Evolutionary conservation across 768 basidiomycete species (phyloP).

Genomic region (Peribolospora kevripleyi): DNA sequence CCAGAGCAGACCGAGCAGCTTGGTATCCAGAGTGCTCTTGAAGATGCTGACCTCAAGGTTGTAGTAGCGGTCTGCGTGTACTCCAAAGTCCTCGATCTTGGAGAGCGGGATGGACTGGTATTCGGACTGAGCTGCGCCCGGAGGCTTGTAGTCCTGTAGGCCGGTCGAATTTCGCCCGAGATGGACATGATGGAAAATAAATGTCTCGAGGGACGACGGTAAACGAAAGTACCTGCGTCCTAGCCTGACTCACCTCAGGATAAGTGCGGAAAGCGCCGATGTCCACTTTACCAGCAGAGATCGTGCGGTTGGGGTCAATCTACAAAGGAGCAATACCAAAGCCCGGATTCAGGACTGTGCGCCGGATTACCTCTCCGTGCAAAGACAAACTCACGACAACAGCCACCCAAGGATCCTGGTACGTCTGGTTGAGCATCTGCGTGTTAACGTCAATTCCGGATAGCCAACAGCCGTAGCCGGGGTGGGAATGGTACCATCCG

Average conservation of each 20-base stretch:
- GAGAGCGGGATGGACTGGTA: constrained; percentile 88
- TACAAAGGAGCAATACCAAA: constrained; percentile 15
- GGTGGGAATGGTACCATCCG: constrained; percentile 98
- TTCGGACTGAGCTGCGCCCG: constrained; percentile 38
- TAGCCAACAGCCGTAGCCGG: constrained; percentile 97
- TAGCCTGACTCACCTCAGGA: constrained; percentile 32
- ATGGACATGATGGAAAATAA: not conserved
- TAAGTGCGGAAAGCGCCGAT: constrained; percentile 97
- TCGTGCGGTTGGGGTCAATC: constrained; percentile 96
- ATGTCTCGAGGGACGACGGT: not conserved
- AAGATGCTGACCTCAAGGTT: constrained; percentile 82
- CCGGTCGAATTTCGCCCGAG: not conserved
- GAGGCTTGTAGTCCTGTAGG: constrained; percentile 51
- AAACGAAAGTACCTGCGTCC: not conserved
- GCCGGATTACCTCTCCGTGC: not conserved
- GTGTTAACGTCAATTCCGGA: constrained; percentile 98
- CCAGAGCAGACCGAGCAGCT: constrained; percentile 75
- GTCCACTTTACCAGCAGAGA: constrained; percentile 94
- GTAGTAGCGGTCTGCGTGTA: constrained; percentile 91
- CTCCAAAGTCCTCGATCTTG: constrained; percentile 98
- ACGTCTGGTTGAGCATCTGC: constrained; percentile 81
- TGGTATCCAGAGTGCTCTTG: constrained; percentile 68
- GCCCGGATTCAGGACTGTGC: not conserved
- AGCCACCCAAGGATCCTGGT: constrained; percentile 87
- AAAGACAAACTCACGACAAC: constrained; percentile 45